A percentile compares a stretch with the other conserved stretches of the same genome.
These are phyloP conservation scores for Meyerozyma athensensis DNA, from an alignment of 1,139 yeast species.

Conservation along the genomic window DNA sequence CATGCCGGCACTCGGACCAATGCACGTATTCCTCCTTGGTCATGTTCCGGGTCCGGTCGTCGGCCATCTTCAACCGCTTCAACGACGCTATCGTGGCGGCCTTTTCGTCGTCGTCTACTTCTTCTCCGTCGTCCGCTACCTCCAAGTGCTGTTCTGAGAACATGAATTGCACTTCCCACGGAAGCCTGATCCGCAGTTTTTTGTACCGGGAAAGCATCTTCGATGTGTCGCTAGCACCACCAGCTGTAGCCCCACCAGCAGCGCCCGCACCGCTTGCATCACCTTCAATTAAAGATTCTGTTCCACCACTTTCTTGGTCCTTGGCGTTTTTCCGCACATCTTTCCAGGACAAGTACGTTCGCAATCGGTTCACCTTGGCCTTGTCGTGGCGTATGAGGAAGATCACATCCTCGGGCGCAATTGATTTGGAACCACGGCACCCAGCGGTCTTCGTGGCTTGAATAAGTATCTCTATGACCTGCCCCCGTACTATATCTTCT, in stretches of 20 bases:
- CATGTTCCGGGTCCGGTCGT: slow-evolving; percentile 89
- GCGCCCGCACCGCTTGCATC: slow-evolving; percentile 29
- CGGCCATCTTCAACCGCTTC: slow-evolving; percentile 86
- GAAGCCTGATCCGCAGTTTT: slow-evolving; percentile 76
- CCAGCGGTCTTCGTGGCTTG: slow-evolving; percentile 80
- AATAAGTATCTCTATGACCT: slow-evolving; percentile 81
- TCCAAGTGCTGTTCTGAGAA: slow-evolving; percentile 85
- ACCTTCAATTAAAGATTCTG: slow-evolving; percentile 47
- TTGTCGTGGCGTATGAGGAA: slow-evolving; percentile 88
- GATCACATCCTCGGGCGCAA: slow-evolving; percentile 89
- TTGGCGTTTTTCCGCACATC: slow-evolving; percentile 96
- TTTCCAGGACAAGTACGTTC: slow-evolving; percentile 94
- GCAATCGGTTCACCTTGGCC: slow-evolving; percentile 86
- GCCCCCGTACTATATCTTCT: slow-evolving; percentile 93
- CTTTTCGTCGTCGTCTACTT: slow-evolving; percentile 80
- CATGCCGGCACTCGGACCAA: slow-evolving; percentile 98
- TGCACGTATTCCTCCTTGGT: slow-evolving; percentile 96
- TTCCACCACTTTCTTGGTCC: slow-evolving; percentile 86
- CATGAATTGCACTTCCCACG: slow-evolving; percentile 96
- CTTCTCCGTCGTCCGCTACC: slow-evolving; percentile 73
- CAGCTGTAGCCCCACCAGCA: slow-evolving; percentile 25
- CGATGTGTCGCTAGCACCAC: slow-evolving; percentile 40
- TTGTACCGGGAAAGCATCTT: slow-evolving; percentile 66
- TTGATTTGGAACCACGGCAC: slow-evolving; percentile 75
- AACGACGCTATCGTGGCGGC: slow-evolving; percentile 88